Conservation (phyloP, 352 stramenopile species). For the Detonula confervacea region DNA sequence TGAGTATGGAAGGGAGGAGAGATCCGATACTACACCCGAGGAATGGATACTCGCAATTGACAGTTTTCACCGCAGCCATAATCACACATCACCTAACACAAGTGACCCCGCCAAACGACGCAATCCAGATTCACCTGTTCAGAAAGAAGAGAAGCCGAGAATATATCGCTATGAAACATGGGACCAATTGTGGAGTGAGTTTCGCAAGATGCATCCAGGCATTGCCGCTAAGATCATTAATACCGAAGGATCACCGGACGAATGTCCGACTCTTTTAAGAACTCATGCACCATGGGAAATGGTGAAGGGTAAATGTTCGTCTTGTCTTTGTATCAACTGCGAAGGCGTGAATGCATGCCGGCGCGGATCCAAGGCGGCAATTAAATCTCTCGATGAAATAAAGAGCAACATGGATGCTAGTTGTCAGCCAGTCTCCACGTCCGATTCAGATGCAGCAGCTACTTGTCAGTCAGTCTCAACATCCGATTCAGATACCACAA, state of each 20-base stretch:
- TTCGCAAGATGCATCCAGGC: not conserved
- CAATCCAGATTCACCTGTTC: not conserved
- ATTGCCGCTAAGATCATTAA: conserved; percentile 6
- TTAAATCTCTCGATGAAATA: not conserved
- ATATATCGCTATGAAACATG: conserved; percentile 6
- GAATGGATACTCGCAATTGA: conserved; percentile 5
- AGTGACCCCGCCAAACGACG: not conserved
- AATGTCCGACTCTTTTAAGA: conserved; percentile 2
- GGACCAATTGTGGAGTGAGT: conserved; percentile 15
- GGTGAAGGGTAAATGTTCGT: conserved; percentile 14
- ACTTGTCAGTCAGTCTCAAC: not conserved
- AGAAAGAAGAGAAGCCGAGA: not conserved
- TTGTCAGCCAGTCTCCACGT: no score
- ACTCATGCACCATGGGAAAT: conserved; percentile 15
- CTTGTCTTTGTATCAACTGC: conserved; percentile 18
- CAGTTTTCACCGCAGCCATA: conserved; percentile 5
- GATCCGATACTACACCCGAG: conserved; percentile 1
- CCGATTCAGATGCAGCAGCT: no score
- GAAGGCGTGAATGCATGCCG: conserved; percentile 7
- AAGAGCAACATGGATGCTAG: not conserved
- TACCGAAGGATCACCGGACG: not conserved
- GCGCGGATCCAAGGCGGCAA: not conserved
- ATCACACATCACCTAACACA: conserved; percentile 10
- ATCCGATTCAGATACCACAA: not conserved
- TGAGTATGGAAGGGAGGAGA: not conserved